These are phyloP conservation scores for Mucor circinelloides DNA, from an alignment of 371 early-diverging fungal genomes.

Conservation along the genomic window DNA sequence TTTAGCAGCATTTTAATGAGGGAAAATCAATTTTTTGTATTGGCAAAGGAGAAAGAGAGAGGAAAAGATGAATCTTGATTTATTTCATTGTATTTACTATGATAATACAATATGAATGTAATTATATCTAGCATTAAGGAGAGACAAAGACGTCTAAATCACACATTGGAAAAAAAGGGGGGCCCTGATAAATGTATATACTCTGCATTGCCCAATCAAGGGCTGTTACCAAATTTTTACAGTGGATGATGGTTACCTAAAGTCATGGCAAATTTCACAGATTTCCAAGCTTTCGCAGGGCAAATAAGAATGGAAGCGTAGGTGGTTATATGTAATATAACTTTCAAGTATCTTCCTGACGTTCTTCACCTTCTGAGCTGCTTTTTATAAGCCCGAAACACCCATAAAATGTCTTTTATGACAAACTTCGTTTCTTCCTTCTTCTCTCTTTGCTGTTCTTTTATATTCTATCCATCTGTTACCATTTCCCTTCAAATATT, in stretches of 20 bases:
- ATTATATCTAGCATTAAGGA: background rate
- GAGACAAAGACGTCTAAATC: background rate
- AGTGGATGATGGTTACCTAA: background rate
- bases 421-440: slow-evolving; percentile 3
- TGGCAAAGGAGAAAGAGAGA: background rate
- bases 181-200: background rate
- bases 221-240: background rate
- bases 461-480: background rate
- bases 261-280: background rate
- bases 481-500: background rate
- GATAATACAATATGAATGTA: background rate
- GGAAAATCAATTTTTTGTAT: background rate
- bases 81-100: background rate
- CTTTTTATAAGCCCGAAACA: slow-evolving; percentile 21
- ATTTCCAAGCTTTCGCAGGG: background rate
- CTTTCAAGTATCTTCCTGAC: slow-evolving; percentile 29
- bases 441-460: slow-evolving; percentile 6
- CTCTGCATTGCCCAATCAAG: background rate
- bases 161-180: background rate
- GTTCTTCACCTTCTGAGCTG: slow-evolving; percentile 24
- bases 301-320: background rate
- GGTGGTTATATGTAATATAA: background rate
- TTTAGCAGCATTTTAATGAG: slow-evolving; percentile 4
- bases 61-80: background rate
- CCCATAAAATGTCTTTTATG: slow-evolving; percentile 2